These are phyloP conservation scores for Umbelopsis sp. DNA, from an alignment of 192 early-diverging fungal genomes.

Conservation along the genomic window DNA sequence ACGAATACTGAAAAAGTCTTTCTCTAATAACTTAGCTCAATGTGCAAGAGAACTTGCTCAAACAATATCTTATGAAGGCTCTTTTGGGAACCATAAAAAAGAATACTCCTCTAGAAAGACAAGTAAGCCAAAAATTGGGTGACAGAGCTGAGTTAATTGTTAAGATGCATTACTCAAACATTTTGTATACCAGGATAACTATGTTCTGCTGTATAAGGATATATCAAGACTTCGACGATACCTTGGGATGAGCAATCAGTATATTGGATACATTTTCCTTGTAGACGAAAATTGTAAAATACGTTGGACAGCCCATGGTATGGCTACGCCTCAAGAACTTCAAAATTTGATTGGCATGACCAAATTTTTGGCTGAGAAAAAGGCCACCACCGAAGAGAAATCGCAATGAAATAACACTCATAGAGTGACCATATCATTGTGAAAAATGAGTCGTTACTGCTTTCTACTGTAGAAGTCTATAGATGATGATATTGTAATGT, in stretches of 20 bases:
- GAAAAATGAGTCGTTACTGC: no score
- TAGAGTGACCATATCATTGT: not conserved
- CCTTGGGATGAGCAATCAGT: slow-evolving; percentile 56
- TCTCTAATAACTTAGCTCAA: slow-evolving; percentile 40
- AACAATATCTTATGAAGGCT: slow-evolving; percentile 46
- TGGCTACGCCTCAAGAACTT: slow-evolving; percentile 43
- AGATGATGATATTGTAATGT: no score
- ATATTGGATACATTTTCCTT: slow-evolving; percentile 57
- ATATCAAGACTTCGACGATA: slow-evolving; percentile 45
- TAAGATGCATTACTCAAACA: not conserved
- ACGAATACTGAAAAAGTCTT: not conserved
- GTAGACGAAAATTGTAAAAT: slow-evolving; percentile 58
- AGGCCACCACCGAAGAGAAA: not conserved
- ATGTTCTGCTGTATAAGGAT: slow-evolving; percentile 50
- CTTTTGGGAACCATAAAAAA: slow-evolving; percentile 52
- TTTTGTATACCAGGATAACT: slow-evolving; percentile 40
- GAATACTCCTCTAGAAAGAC: slow-evolving; percentile 40
- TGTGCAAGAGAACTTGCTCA: slow-evolving; percentile 56
- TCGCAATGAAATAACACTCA: not conserved
- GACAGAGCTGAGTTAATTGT: not conserved
- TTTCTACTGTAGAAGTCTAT: no score
- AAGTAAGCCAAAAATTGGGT: slow-evolving; percentile 24
- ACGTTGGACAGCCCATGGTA: slow-evolving; percentile 59
- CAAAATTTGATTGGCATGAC: slow-evolving; percentile 42
- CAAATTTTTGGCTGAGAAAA: slow-evolving; percentile 32